Conservation (phyloP, 345 rosid species). For the Eucalyptus tenuipes region DNA sequence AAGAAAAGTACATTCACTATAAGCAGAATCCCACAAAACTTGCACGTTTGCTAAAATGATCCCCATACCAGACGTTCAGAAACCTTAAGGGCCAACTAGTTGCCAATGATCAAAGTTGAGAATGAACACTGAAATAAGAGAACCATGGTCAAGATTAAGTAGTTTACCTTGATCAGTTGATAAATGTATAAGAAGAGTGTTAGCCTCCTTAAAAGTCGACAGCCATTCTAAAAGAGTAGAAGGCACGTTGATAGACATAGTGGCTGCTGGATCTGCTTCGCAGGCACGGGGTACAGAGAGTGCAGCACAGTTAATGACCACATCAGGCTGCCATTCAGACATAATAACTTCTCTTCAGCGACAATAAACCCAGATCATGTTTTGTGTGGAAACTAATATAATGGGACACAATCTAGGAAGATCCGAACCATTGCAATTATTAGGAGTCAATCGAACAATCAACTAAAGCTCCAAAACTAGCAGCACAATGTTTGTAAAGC, state of each 20-base stretch:
- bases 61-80: neutral
- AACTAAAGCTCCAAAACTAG: neutral
- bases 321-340: slow-evolving; percentile 38
- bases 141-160: neutral
- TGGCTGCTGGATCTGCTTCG: slow-evolving; percentile 59
- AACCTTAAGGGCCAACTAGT: neutral
- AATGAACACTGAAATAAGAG: neutral
- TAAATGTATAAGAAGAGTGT: slow-evolving; percentile 58
- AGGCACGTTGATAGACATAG: slow-evolving; percentile 72
- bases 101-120: neutral
- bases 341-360: neutral
- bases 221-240: slow-evolving; percentile 62
- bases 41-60: neutral
- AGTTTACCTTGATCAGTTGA: slow-evolving; percentile 85
- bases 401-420: neutral
- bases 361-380: neutral
- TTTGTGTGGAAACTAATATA: neutral
- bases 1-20: neutral
- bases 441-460: neutral
- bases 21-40: neutral
- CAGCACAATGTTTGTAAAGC: neutral
- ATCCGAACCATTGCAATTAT: neutral
- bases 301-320: slow-evolving; percentile 87
- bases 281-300: slow-evolving; percentile 77
- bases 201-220: slow-evolving; percentile 15